Conservation (phyloP, 805 yeast genomes). For the Teunomyces atbi region DNA sequence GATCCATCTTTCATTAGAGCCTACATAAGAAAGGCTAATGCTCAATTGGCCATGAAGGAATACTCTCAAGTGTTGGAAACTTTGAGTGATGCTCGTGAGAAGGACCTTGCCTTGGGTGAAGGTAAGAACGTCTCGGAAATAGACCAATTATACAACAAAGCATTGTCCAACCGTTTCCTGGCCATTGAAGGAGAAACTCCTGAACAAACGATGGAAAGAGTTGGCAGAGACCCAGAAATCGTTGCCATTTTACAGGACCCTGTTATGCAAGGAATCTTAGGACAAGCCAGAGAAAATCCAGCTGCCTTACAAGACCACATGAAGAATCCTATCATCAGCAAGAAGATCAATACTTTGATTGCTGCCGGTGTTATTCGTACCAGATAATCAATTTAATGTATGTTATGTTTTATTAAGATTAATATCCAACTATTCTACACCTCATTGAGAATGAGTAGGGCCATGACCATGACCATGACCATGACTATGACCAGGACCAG, state of each 20-base stretch:
- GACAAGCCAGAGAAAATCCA: constrained; percentile 92
- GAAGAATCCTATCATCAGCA: constrained; percentile 90
- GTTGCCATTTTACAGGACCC: constrained; percentile 88
- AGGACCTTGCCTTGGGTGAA: constrained; percentile 59
- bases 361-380: constrained; percentile 98
- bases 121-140: constrained; percentile 70
- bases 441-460: not conserved
- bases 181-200: constrained; percentile 86
- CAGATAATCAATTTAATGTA: constrained; percentile 40
- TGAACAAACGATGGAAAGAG: constrained; percentile 90
- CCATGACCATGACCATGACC: not conserved
- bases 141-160: constrained; percentile 77
- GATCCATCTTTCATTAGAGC: constrained; percentile 93
- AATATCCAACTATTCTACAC: not conserved
- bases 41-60: constrained; percentile 87
- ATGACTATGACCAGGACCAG: not conserved
- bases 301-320: constrained; percentile 97
- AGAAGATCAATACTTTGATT: constrained; percentile 82
- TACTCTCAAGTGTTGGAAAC: constrained; percentile 80
- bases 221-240: constrained; percentile 90
- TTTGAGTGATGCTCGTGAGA: constrained; percentile 70
- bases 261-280: constrained; percentile 90
- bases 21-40: constrained; percentile 93
- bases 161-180: constrained; percentile 74
- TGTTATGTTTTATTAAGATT: constrained; percentile 3